phyloP scores from a whole-genome alignment of 2,329 filamentous ascomycete genomes.

The Stylonectria norvegica region DNA sequence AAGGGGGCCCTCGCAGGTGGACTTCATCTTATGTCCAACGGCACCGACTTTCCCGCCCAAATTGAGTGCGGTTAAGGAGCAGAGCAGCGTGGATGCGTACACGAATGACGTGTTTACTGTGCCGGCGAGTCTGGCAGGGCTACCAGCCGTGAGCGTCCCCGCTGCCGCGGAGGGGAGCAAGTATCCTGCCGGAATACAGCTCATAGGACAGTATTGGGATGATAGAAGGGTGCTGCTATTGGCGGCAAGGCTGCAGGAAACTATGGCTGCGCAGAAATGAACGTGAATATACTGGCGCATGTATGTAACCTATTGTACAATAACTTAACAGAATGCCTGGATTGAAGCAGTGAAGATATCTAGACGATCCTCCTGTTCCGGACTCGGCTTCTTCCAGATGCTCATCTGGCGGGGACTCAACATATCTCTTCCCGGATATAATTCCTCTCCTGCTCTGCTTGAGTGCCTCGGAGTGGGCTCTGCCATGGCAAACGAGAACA shows the following conservation, averaged over 20 bases:
- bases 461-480: too few relatives aligned
- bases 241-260: slow-evolving; percentile 45
- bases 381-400: too few relatives aligned
- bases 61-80: slow-evolving; percentile 53
- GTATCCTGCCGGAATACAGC: slow-evolving; percentile 58
- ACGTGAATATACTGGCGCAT: slow-evolving; percentile 9
- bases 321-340: slow-evolving; percentile 8
- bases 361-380: too few relatives aligned
- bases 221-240: slow-evolving; percentile 61
- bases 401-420: too few relatives aligned
- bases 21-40: slow-evolving; percentile 85
- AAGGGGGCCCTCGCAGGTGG: slow-evolving; percentile 62
- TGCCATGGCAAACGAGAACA: too few relatives aligned
- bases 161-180: slow-evolving; percentile 30
- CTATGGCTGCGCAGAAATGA: slow-evolving; percentile 21
- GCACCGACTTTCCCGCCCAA: slow-evolving; percentile 72
- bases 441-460: too few relatives aligned
- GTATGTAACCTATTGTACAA: slow-evolving; percentile 16
- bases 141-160: slow-evolving; percentile 85
- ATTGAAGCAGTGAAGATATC: too few relatives aligned
- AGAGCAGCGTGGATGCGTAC: slow-evolving; percentile 69
- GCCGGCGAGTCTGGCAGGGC: slow-evolving; percentile 84
- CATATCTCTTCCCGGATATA: too few relatives aligned
- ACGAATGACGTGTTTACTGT: slow-evolving; percentile 96
- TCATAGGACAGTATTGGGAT: slow-evolving; percentile 79